Evolutionary conservation across 2,329 filamentous ascomycete genomes (phyloP), one percentile per base, ranked within the genome.

Genomic region (Botrytis squamosa): DNA sequence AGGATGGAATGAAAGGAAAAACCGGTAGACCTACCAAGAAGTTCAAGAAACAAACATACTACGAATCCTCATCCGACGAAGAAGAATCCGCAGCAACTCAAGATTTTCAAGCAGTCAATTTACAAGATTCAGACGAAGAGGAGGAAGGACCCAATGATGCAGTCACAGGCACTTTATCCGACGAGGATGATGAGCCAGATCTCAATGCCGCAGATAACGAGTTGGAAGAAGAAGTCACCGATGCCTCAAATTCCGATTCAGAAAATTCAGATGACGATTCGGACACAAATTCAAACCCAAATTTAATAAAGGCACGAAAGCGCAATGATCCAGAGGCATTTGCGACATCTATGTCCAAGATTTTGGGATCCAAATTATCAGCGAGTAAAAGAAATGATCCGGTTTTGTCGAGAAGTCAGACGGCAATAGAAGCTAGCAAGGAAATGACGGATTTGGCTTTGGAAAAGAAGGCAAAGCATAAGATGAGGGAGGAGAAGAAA

Each of bases 271-370:
- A 80, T 25, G 81, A 81, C 16, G 80, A 80, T 40, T 80, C 83
- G 3, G 82, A 81, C 12, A 81, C 81, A 40, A 84, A 85, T 20
- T 84, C 85, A 33, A 83, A 83, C 57, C 81, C 80, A 73, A 83
- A 84, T 69, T 80, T 81, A 60, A 82, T 84, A 76, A 80, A 80
- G 55, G 92, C 90, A 80, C 90, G 91, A 22, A 98, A 98, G 84
- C 92, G 95, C 81, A 97, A 97, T 84, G 95, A 99, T 83, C 95
- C 96, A 4, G 86, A 88, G 76, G 94, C 93, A 70, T 98, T 99
- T 82, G 93, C 95, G 38, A 97, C 92, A 1, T 97, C 94, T 69
- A 94, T 99, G 79, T 92, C 93, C 78, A 97, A 96, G 83, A 98
- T 99, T 81, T 88, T 99, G 63, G 91, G 90, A 73, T 95, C 94